Evolutionary conservation across 768 basidiomycete genomes (phyloP).

Genomic region (Trichaptum fuscoviolaceum): DNA sequence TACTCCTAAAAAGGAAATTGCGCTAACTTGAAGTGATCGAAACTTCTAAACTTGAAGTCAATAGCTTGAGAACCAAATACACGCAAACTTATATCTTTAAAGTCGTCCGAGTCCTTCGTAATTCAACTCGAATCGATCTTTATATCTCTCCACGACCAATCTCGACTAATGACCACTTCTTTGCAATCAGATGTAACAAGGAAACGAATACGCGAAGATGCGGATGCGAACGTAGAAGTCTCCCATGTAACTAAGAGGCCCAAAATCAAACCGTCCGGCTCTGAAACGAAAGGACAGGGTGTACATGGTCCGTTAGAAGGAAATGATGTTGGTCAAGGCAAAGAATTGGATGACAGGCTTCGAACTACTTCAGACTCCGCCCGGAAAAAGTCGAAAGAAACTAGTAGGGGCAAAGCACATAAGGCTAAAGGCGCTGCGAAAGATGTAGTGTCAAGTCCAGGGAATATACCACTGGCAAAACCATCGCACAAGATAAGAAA

Average conservation of each 20-base stretch:
- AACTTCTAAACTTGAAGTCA: neutral
- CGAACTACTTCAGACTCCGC: neutral
- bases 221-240: neutral
- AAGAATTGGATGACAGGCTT: neutral
- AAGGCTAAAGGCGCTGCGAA: neutral
- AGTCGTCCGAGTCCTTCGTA: too few relatives aligned
- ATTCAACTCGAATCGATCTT: too few relatives aligned
- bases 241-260: neutral
- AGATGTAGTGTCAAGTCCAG: neutral
- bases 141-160: neutral
- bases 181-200: neutral
- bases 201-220: neutral
- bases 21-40: neutral
- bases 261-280: neutral
- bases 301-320: neutral
- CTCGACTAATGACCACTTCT: neutral
- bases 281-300: neutral
- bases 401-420: neutral
- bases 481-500: conserved; percentile 45
- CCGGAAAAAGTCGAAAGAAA: neutral
- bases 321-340: neutral
- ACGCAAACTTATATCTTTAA: neutral
- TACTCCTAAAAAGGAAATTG: neutral
- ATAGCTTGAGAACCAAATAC: neutral
- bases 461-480: conserved; percentile 5